phyloP scores from a whole-genome alignment of 2,329 filamentous ascomycete species.

The Trichoderma sp. region DNA sequence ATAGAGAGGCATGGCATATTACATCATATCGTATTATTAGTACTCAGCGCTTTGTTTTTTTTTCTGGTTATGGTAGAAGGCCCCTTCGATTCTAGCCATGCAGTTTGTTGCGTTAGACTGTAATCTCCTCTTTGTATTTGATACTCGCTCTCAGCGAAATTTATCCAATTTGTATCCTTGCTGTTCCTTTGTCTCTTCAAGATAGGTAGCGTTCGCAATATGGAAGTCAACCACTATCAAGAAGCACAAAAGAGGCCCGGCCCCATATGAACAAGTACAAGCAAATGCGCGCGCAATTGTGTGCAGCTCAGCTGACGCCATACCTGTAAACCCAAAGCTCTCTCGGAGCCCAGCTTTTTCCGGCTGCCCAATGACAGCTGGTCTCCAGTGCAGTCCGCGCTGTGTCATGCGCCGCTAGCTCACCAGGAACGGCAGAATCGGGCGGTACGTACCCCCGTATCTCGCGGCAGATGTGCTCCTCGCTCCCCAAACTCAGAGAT shows the following conservation, averaged over 20 bases:
- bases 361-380: conserved; percentile 12
- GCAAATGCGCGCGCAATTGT: neutral
- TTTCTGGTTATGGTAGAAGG: neutral
- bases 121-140: neutral
- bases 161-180: neutral
- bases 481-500: conserved; percentile 18
- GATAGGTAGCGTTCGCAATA: neutral
- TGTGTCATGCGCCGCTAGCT: conserved; percentile 20
- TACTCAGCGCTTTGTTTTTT: neutral
- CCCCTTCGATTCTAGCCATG: conserved; percentile 2
- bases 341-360: conserved; percentile 7
- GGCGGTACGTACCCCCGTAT: conserved; percentile 11
- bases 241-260: neutral
- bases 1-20: conserved; percentile 13
- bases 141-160: neutral
- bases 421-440: conserved; percentile 11
- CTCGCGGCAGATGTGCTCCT: conserved; percentile 20
- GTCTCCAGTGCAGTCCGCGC: neutral
- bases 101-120: neutral
- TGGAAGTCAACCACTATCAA: neutral
- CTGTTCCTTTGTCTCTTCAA: neutral
- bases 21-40: neutral
- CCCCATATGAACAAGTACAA: neutral
- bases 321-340: neutral
- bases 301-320: conserved; percentile 17